Conservation (phyloP, 2,329 filamentous ascomycete genomes). For the Penicillium sp. region DNA sequence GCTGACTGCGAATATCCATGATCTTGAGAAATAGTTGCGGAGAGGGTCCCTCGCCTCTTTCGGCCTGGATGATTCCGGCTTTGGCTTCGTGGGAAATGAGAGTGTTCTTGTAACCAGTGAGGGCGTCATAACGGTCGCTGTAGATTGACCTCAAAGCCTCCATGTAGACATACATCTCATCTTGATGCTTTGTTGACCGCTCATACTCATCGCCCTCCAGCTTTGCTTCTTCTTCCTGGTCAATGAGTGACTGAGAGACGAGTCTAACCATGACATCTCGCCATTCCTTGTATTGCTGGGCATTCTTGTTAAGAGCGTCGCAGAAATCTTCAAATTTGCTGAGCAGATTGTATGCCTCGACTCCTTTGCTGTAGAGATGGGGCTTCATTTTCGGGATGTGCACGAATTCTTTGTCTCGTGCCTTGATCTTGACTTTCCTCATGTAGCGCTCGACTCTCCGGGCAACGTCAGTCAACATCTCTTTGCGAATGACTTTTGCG, state of each 20-base stretch:
- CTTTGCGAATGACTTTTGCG: slow-evolving; percentile 67
- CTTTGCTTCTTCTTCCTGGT: slow-evolving; percentile 67
- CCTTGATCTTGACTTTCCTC: slow-evolving; percentile 50
- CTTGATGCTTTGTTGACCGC: slow-evolving; percentile 75
- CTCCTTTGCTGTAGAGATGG: slow-evolving; percentile 50
- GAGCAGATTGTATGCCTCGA: slow-evolving; percentile 61
- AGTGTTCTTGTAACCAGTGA: slow-evolving; percentile 68
- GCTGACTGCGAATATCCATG: slow-evolving; percentile 38
- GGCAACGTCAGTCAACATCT: slow-evolving; percentile 58
- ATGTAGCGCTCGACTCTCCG: slow-evolving; percentile 57
- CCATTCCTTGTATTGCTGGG: slow-evolving; percentile 63
- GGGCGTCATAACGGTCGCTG: slow-evolving; percentile 66
- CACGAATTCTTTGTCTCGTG: slow-evolving; percentile 49
- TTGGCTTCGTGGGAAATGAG: slow-evolving; percentile 66
- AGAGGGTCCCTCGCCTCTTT: slow-evolving; percentile 58
- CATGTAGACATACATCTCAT: slow-evolving; percentile 80
- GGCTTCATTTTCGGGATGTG: slow-evolving; percentile 54
- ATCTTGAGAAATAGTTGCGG: slow-evolving; percentile 54
- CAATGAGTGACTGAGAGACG: slow-evolving; percentile 66
- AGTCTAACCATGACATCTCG: slow-evolving; percentile 63
- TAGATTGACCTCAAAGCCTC: slow-evolving; percentile 65
- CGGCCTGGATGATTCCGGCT: slow-evolving; percentile 52
- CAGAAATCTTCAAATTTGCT: slow-evolving; percentile 59
- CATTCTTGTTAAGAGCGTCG: slow-evolving; percentile 61
- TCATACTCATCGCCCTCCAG: slow-evolving; percentile 84